Evolutionary conservation across 176 grass and related monocot genomes (phyloP).

Genomic region (Oryza nivara): DNA sequence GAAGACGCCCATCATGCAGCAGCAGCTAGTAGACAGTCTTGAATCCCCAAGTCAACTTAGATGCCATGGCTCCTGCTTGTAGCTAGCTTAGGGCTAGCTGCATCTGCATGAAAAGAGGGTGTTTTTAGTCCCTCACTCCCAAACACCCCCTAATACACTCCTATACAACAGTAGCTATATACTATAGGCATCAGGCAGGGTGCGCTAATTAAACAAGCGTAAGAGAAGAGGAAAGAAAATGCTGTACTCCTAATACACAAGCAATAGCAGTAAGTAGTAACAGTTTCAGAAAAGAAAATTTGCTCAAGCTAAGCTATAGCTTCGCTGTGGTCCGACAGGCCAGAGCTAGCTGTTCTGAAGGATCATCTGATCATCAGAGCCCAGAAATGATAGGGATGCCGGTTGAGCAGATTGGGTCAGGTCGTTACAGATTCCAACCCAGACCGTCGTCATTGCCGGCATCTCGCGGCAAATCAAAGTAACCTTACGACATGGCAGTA

Average conservation of each 20-base stretch:
- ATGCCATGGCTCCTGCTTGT: not conserved
- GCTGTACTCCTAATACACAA: too few relatives aligned
- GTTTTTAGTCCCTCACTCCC: too few relatives aligned
- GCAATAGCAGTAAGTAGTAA: too few relatives aligned
- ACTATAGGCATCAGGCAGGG: not conserved
- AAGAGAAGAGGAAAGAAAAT: too few relatives aligned
- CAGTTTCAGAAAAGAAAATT: too few relatives aligned
- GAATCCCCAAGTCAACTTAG: not conserved
- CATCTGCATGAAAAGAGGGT: not conserved
- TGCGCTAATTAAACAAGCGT: too few relatives aligned
- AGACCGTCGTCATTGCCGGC: not conserved
- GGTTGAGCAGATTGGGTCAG: slow-evolving; percentile 30
- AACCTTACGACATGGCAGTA: too few relatives aligned
- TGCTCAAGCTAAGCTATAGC: too few relatives aligned
- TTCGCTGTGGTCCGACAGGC: not conserved
- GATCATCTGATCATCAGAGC: slow-evolving; percentile 21
- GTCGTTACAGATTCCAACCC: slow-evolving; percentile 10
- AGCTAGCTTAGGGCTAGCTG: not conserved
- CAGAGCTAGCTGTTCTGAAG: not conserved
- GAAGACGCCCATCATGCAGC: not conserved
- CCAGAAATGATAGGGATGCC: slow-evolving; percentile 18
- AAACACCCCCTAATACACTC: too few relatives aligned
- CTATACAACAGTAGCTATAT: not conserved
- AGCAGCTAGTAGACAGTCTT: not conserved
- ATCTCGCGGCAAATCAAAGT: not conserved